phyloP scores from a whole-genome alignment of 495 filamentous ascomycete genomes.

The Aspergillus funiculosus region DNA sequence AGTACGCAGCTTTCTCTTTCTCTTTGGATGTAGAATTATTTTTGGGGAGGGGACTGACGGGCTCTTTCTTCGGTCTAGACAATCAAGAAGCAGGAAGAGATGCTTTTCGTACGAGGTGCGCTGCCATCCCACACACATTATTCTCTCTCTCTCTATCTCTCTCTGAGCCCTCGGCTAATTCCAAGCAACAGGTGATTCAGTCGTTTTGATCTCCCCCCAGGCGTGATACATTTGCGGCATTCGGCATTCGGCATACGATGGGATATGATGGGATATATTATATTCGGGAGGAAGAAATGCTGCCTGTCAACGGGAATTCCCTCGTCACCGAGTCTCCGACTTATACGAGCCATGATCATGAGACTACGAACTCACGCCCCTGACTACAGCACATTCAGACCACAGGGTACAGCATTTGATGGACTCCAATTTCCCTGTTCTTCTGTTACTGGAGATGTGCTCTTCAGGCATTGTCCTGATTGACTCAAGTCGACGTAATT shows the following conservation, averaged over 20 bases:
- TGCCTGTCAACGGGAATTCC: neutral
- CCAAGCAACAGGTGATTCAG: conserved; percentile 68
- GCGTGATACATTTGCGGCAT: conserved; percentile 26
- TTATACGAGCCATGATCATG: conserved; percentile 27
- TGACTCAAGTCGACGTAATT: no score
- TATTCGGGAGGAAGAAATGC: neutral
- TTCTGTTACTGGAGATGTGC: no score
- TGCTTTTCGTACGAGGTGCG: conserved; percentile 97
- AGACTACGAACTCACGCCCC: conserved; percentile 24
- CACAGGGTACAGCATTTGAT: neutral
- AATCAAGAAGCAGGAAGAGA: conserved; percentile 92
- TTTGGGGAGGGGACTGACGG: no score
- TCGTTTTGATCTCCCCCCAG: conserved; percentile 89
- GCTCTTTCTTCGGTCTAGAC: conserved; percentile 54
- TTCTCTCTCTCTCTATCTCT: no score
- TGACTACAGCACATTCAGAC: neutral
- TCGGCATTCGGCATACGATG: neutral
- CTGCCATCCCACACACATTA: conserved; percentile 5
- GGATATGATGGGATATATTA: conserved; percentile 15
- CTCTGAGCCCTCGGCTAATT: conserved; percentile 3
- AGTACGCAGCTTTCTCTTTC: conserved; percentile 42
- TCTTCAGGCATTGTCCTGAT: no score
- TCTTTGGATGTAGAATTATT: neutral
- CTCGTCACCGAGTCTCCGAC: conserved; percentile 1
- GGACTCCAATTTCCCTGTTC: neutral